These are phyloP conservation scores for Hamamelis virginiana DNA, from an alignment of 164 flowering plant species.

Conservation along the genomic window DNA sequence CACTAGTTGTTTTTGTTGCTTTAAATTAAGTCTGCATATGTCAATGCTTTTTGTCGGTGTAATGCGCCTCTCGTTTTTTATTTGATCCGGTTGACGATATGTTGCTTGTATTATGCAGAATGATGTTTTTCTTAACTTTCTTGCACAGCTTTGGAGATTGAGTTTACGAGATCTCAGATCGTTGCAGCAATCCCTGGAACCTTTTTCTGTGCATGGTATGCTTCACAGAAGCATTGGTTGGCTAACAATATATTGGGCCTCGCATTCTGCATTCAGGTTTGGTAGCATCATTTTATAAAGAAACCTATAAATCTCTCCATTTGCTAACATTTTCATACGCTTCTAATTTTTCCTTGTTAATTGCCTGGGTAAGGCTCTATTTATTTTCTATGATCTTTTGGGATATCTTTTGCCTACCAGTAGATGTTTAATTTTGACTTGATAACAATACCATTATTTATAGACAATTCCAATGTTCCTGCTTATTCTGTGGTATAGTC, in stretches of 20 bases:
- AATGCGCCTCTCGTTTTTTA: not conserved
- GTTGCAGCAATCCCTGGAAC: slow-evolving; percentile 94
- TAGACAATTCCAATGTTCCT: no score
- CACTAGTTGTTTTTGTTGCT: no score
- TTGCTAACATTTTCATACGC: no score
- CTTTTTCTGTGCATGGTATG: slow-evolving; percentile 98
- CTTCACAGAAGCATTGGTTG: slow-evolving; percentile 88
- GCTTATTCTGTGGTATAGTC: no score
- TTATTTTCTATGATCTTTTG: no score
- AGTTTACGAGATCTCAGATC: slow-evolving; percentile 90
- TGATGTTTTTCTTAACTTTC: slow-evolving; percentile 41
- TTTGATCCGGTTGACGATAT: slow-evolving; percentile 25
- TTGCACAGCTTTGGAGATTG: slow-evolving; percentile 81
- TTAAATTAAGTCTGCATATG: no score
- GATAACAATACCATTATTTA: no score
- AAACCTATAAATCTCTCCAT: not conserved
- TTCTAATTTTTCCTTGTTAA: no score
- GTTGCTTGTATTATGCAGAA: slow-evolving; percentile 33
- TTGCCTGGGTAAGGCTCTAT: no score
- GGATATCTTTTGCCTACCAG: no score
- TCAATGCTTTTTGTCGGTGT: no score
- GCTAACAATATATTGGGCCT: slow-evolving; percentile 94
- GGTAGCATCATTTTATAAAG: slow-evolving; percentile 1
- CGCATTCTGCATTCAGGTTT: slow-evolving; percentile 95
- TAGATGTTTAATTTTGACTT: no score